Evolutionary conservation across 371 early-diverging fungal species (phyloP), one percentile per base, ranked within the genome.

Genomic region (Circinella minor): DNA sequence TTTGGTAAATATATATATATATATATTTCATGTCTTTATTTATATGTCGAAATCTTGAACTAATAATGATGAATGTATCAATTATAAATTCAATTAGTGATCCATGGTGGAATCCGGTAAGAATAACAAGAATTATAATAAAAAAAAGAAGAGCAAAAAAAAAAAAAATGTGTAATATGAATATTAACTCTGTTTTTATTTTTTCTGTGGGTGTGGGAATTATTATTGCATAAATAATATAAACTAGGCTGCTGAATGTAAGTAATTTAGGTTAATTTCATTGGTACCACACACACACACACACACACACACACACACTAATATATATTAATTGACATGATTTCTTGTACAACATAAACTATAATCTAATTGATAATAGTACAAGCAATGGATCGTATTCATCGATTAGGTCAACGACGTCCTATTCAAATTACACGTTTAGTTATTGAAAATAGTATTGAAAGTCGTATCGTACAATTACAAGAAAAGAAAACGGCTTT

Each of bases 371-470:
- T 63, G 10, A 51, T 51, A 5, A 51, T n/a, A 68, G 27, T 93
- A 39, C 63, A 95, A 81, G 93, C 92, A 4, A 93, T 93, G 92
- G 96, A 96, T 70, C 93, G 96, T 54, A 95, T 97, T 73, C 96
- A 96, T 75, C 86, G 96, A 54, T 86, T 97, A 67, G 97, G 96
- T 1, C 96, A 98, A 72, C 79, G 88, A 71, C 84, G 98, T 36
- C 96, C 98, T 5, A 94, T 98, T 74, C 81, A 90, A 65, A 93
- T 96, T 65, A 95, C 96, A 0, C 83, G 95, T 17, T 72, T 98
- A 61, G 93, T 98, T 60, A 95, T 98, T 65, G 95, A 96, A 71
- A 96, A 99, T 82, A 94, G 95, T 46, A 98, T 99, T 68, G 99
- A 99, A 77, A 89, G 91, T 34, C 89, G 97, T 55, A 98, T 99